A percentile compares a stretch with the other conserved stretches of the same genome.
Conservation (phyloP, 2,329 filamentous ascomycete species). For the Dactylonectria macrodidyma region DNA sequence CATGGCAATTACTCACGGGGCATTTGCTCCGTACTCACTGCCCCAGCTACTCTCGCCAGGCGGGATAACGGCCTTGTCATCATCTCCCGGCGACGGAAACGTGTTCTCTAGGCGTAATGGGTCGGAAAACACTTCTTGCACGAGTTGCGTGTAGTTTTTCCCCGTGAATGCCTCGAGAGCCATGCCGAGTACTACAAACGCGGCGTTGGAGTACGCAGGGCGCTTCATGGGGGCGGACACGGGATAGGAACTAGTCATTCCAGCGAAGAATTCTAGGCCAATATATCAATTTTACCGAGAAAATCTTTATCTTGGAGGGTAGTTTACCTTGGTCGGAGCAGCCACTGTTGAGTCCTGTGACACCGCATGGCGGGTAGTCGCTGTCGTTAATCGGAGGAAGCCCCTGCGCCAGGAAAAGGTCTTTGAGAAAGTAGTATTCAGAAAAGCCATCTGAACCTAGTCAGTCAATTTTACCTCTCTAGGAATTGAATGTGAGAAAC, state of each 20-base stretch:
- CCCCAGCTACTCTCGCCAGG: slow-evolving; percentile 53
- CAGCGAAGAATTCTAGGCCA: slow-evolving; percentile 50
- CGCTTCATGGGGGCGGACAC: slow-evolving; percentile 50
- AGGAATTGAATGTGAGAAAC: neutral
- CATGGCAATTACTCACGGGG: slow-evolving; percentile 47
- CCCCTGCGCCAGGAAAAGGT: slow-evolving; percentile 53
- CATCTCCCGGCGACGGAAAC: slow-evolving; percentile 48
- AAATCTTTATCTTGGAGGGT: neutral
- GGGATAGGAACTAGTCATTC: slow-evolving; percentile 50
- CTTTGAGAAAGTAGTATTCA: slow-evolving; percentile 55
- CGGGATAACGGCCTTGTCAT: slow-evolving; percentile 52
- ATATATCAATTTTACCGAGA: neutral
- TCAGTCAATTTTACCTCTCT: slow-evolving; percentile 12
- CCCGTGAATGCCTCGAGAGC: slow-evolving; percentile 51
- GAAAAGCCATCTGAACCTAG: slow-evolving; percentile 47
- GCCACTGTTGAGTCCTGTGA: slow-evolving; percentile 51
- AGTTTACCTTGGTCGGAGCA: slow-evolving; percentile 53
- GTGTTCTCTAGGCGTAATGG: slow-evolving; percentile 41
- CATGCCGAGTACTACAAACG: slow-evolving; percentile 55
- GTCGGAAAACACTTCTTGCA: slow-evolving; percentile 39
- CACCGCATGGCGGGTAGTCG: slow-evolving; percentile 56
- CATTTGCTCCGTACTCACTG: slow-evolving; percentile 50
- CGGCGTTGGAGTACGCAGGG: slow-evolving; percentile 59
- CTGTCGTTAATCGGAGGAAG: slow-evolving; percentile 53
- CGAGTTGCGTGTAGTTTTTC: slow-evolving; percentile 48